Evolutionary conservation across 1,284 basidiomycete genomes (phyloP).

Genomic region (Puccinia coronata): DNA sequence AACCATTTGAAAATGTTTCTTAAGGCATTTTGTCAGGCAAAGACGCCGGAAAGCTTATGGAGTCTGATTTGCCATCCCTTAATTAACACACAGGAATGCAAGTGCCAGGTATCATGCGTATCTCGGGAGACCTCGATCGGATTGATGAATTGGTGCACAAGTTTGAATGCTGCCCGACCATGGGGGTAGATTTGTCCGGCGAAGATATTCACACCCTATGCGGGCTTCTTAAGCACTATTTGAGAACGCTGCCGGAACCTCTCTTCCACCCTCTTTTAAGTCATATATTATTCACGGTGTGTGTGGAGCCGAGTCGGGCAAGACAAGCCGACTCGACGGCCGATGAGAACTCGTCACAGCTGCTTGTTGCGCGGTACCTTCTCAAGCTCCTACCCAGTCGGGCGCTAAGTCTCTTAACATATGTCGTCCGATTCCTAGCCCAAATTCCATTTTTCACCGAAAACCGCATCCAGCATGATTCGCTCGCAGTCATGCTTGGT

Average conservation of each 20-base stretch:
- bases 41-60: not conserved
- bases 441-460: slow-evolving; percentile 29
- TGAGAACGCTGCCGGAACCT: slow-evolving; percentile 27
- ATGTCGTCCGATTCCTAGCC: slow-evolving; percentile 27
- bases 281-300: slow-evolving; percentile 1
- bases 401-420: slow-evolving; percentile 23
- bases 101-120: slow-evolving; percentile 30
- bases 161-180: slow-evolving; percentile 21
- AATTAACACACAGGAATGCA: slow-evolving; percentile 8
- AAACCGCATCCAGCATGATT: slow-evolving; percentile 36
- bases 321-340: not conserved
- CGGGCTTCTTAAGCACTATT: slow-evolving; percentile 29
- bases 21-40: too few species aligned
- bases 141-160: slow-evolving; percentile 29
- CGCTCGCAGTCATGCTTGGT: slow-evolving; percentile 29
- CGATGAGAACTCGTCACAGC: not conserved
- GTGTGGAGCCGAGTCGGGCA: slow-evolving; percentile 1
- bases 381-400: slow-evolving; percentile 16
- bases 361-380: slow-evolving; percentile 10
- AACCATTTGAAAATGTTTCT: too few species aligned
- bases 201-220: slow-evolving; percentile 39
- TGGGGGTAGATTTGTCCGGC: slow-evolving; percentile 6
- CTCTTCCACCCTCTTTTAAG: slow-evolving; percentile 23
- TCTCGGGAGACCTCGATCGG: slow-evolving; percentile 37
- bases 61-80: not conserved